These are phyloP conservation scores for Penicillium crustosum DNA, from an alignment of 2,329 filamentous ascomycete species.

Conservation along the genomic window DNA sequence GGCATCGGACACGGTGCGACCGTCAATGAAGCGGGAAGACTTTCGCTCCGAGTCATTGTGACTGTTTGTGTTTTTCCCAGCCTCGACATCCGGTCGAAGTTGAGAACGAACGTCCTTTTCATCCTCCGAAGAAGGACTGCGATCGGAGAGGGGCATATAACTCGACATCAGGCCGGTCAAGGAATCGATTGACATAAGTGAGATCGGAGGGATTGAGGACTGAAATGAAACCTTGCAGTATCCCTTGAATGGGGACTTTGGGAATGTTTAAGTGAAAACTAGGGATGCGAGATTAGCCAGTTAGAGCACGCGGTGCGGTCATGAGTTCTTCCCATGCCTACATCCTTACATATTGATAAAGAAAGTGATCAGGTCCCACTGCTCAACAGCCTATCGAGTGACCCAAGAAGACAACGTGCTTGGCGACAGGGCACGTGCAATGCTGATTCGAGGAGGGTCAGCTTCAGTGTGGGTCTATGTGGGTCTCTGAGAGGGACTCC, in stretches of 20 bases:
- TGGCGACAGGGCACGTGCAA: slow-evolving; percentile 24
- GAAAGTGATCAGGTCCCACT: slow-evolving; percentile 7
- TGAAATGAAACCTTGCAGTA: background rate
- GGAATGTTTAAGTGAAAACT: slow-evolving; percentile 6
- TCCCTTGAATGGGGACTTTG: slow-evolving; percentile 9
- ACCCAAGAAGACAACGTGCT: slow-evolving; percentile 22
- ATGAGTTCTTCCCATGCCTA: background rate
- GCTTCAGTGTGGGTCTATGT: background rate
- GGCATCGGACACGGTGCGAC: slow-evolving; percentile 53
- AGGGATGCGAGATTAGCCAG: background rate
- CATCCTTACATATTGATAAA: background rate
- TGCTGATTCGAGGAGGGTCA: slow-evolving; percentile 21
- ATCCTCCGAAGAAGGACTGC: slow-evolving; percentile 22
- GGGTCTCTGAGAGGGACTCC: background rate
- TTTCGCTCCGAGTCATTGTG: slow-evolving; percentile 23
- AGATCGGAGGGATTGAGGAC: background rate
- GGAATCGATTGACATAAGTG: slow-evolving; percentile 34
- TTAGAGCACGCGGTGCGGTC: slow-evolving; percentile 13
- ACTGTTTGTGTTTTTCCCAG: slow-evolving; percentile 8
- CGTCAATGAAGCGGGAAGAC: slow-evolving; percentile 33
- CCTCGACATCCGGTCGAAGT: slow-evolving; percentile 20
- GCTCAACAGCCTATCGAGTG: slow-evolving; percentile 18
- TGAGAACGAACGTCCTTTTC: slow-evolving; percentile 30
- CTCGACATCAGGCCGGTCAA: slow-evolving; percentile 32
- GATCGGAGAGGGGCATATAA: slow-evolving; percentile 28